A percentile compares a stretch with the other conserved stretches of the same genome.
Evolutionary conservation across 371 early-diverging fungal species (phyloP).

Genomic region (Mortierella sp.): DNA sequence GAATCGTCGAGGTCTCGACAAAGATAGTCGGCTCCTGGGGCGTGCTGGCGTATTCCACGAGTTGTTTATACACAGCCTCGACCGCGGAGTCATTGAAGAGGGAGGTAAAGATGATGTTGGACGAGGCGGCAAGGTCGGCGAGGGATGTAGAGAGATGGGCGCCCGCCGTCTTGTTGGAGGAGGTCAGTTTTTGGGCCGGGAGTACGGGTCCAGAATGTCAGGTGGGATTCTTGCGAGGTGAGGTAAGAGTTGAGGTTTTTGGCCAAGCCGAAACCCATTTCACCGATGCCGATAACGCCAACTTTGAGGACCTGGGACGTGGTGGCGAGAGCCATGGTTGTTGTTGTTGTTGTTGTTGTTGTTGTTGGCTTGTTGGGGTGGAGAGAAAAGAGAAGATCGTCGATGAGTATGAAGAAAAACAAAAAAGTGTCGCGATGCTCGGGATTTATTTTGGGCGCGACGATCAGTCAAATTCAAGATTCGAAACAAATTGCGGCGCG

Average conservation of each 20-base stretch:
- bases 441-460: not conserved
- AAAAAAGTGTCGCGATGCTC: not conserved
- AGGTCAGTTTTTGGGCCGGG: constrained; percentile 19
- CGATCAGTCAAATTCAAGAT: not conserved
- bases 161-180: constrained; percentile 51
- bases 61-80: constrained; percentile 41
- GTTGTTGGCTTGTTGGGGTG: not conserved
- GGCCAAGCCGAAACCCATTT: constrained; percentile 56
- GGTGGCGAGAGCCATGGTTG: not conserved
- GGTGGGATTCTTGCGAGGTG: constrained; percentile 21
- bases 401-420: not conserved
- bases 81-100: constrained; percentile 55
- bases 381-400: not conserved
- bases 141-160: constrained; percentile 43
- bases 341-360: not conserved
- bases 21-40: constrained; percentile 45
- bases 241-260: constrained; percentile 53
- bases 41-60: constrained; percentile 35
- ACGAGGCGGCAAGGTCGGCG: constrained; percentile 42
- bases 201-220: constrained; percentile 58
- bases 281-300: constrained; percentile 50
- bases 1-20: constrained; percentile 57
- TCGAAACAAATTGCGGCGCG: not conserved
- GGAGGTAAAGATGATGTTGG: constrained; percentile 59
- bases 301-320: not conserved